Base-by-base conservation (phyloP, 495 filamentous ascomycete species). In the Cercophora scortea region DNA sequence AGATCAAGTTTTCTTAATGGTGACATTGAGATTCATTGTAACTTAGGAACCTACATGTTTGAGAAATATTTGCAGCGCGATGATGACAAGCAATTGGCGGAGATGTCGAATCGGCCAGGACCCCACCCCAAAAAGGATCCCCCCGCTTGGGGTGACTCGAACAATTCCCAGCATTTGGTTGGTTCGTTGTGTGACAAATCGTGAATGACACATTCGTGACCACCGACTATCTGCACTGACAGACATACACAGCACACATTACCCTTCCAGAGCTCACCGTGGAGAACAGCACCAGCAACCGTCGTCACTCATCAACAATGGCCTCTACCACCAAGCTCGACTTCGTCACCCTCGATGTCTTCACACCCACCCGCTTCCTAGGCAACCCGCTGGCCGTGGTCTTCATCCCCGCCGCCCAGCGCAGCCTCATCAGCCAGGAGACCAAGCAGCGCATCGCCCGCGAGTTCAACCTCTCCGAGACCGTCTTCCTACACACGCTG, bases 381-480 rank as follows among this genome's bases (percentile, higher is more conserved):
- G 86, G 86, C 54, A 90, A 89, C 59, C 85, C 83, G 5, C 74
- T 90, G 13, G 84, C 84, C 41, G 71, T 89, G 7, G 74, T 88
- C 49, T 57, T 71, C 40, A 57, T 87, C 42, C 78, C 82, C 0
- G 36, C 66, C 0, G 41, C 50, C 18, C 38, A 61, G 16, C 63
- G 57, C 17, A n/a, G 18, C 13, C 49, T 15, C 17, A 58, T 81
- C 49, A 60, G 64, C 9, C 79, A 83, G 55, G 63, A 68, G 0
- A 69, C 74, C 52, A 87, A 87, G 58, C 85, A 84, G 66, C 65
- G 58, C 42, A 84, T 94, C 36, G 81, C 88, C 3, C 59, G 64
- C 33, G 89, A 95, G 68, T 93, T 93, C 83, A 92, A 92, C 56
- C 76, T 89, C 57, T 89, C 86, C 4, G 89, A 93, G 61, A 91